Evolutionary conservation across 163 green algal genomes (phyloP), one percentile per base, ranked within the genome.

Genomic region (Scenedesmus sp.): DNA sequence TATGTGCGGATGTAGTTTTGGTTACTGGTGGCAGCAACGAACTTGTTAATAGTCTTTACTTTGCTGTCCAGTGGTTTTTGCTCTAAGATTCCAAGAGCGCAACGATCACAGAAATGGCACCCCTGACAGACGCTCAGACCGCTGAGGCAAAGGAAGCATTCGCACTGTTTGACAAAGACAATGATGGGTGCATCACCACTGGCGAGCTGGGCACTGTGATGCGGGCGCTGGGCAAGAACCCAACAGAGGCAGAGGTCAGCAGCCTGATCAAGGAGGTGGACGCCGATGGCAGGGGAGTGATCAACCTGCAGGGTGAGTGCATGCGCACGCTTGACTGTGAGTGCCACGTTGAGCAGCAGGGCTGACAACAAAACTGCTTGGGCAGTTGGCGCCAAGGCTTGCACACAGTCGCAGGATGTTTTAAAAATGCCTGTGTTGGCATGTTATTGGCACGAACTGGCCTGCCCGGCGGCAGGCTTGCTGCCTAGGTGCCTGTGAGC

Each of bases 151-250:
- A 92, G 89, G 91, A 95, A 89, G 93, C 93, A 30, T 95, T 95
- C 78, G 83, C 89, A 16, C 91, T 95, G 35, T 95, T 95, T 70
- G 93, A 95, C 78, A 94, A 95, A 61, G 89, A 93, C 81, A 91
- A 90, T 49, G 90, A 94, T 84, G 94, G 94, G 46, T 95, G 91
- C 89, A 97, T 97, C 89, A 96, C 94, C 43, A 96, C 95, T 43
- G 93, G 93, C 80, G 95, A 97, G 91, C 90, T 97, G n/a, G 95
- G 95, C 51, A 97, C 95, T n/a, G 95, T 97, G 30, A 93, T 97
- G 90, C 90, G 95, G 0, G 94, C 95, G 1, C 91, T 97, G 6
- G 95, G 95, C 83, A 95, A 96, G 83, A 95, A 93, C 26, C 95
- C 95, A 35, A 97, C 95, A 78, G 94, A 93, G 85, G 89, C 87